Evolutionary conservation across 768 basidiomycete species (phyloP), one percentile per base, ranked within the genome.

Genomic region (Auriscalpium vulgare): DNA sequence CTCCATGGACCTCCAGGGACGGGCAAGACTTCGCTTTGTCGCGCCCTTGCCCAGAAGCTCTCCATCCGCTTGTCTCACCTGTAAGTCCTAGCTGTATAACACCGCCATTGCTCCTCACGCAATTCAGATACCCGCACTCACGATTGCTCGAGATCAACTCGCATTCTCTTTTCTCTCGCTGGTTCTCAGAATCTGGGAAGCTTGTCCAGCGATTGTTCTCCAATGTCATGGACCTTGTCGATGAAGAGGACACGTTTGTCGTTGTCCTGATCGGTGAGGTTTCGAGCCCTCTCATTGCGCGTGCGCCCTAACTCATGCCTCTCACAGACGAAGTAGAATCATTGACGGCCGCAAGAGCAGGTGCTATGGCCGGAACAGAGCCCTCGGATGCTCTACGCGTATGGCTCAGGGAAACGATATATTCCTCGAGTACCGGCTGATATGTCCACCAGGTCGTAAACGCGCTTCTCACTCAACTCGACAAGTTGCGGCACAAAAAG

Each of bases 181-280:
- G 97, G 95, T 99, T 98, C 72, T 97, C 95, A 0, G 97, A 99
- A 68, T 97, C 94, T 0, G 97, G 97, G 14, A 99, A 99, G 69
- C 83, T 99, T 34, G 97, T 99, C 1, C 95, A 98, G 65, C 82
- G 88, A 48, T 75, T 99, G 16, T 99, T 98, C 67, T 81, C 78
- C 40, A 88, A 80, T 56, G 92, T 99, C 55, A 89, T 80, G 40
- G 94, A 97, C 61, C 78, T 98, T 71, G 87, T 90, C 0, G 94
- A 97, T 50, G 94, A 97, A 63, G 91, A 95, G 59, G 84, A 86
- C 55, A 82, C 83, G 14, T 97, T 99, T 64, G 85, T 99, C 2
- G 85, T 97, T 4, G 91, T 99, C 16, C 77, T 99, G 45, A 99
- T 99, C 55, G 95, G 95, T 88, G 53, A 37, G 17, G 17, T 0